These are phyloP conservation scores for Plasmodium ovale DNA, from an alignment of 169 alveolate genomes.

Conservation along the genomic window DNA sequence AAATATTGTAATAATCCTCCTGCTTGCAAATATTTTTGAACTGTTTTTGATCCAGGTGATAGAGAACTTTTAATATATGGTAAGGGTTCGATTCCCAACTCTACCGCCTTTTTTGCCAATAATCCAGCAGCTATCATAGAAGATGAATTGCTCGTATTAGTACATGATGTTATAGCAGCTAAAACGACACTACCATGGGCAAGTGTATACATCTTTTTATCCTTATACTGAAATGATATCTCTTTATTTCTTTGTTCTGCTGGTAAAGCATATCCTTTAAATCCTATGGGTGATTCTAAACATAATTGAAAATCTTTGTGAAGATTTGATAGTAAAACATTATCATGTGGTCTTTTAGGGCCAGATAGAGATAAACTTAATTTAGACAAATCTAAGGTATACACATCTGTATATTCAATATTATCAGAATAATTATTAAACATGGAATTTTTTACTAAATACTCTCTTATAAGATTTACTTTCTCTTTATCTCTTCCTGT, in stretches of 20 bases:
- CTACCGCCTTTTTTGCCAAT: conserved; percentile 95
- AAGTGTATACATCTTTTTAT: conserved; percentile 82
- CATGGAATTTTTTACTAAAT: conserved; percentile 80
- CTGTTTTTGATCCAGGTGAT: conserved; percentile 95
- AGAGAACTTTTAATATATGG: conserved; percentile 96
- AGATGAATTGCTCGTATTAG: conserved; percentile 97
- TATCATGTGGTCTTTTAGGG: conserved; percentile 98
- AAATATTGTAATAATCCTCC: conserved; percentile 91
- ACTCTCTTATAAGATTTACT: conserved; percentile 90
- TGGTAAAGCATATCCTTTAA: conserved; percentile 88
- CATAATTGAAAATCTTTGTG: conserved; percentile 89
- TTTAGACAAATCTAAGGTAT: conserved; percentile 92
- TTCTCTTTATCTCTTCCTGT: conserved; percentile 93
- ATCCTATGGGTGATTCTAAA: conserved; percentile 85
- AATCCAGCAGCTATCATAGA: conserved; percentile 98
- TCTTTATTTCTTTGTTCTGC: conserved; percentile 73
- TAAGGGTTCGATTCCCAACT: conserved; percentile 90
- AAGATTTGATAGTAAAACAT: conserved; percentile 90
- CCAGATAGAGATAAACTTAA: conserved; percentile 95
- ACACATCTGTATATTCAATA: conserved; percentile 83
- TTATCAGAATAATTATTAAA: conserved; percentile 65
- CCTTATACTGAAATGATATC: conserved; percentile 78
- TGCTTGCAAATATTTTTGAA: conserved; percentile 83
- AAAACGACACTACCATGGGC: conserved; percentile 95
- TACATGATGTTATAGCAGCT: conserved; percentile 97